phyloP scores from a whole-genome alignment of 805 yeast species.

The Lipomyces yamadae region DNA sequence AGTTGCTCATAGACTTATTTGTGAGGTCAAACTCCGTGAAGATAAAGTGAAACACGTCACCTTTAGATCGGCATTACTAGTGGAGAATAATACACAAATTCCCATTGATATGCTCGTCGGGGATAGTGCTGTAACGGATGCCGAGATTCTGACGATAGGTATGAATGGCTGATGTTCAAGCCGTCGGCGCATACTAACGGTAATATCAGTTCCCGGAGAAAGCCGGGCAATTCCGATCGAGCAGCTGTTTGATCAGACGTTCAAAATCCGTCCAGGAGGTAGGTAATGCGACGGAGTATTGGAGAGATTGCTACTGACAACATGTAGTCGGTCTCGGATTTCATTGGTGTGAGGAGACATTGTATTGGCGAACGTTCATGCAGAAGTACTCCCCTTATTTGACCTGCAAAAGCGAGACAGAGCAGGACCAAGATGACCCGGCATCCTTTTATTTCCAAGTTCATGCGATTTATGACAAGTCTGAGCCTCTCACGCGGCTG shows the following conservation, averaged over 20 bases:
- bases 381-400: conserved; percentile 56
- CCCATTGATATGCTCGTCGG: conserved; percentile 54
- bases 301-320: neutral
- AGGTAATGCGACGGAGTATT: neutral
- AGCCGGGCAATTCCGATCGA: conserved; percentile 75
- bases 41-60: conserved; percentile 79
- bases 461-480: conserved; percentile 63
- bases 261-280: conserved; percentile 63
- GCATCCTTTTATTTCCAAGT: conserved; percentile 71
- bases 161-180: neutral
- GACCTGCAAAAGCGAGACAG: conserved; percentile 58
- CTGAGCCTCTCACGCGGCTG: conserved; percentile 72
- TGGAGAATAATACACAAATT: conserved; percentile 71
- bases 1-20: conserved; percentile 73
- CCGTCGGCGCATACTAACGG: neutral
- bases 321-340: conserved; percentile 48
- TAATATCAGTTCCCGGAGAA: conserved; percentile 53
- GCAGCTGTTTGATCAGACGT: conserved; percentile 60
- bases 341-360: conserved; percentile 66
- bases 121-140: conserved; percentile 45
- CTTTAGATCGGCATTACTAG: conserved; percentile 74
- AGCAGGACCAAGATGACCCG: conserved; percentile 44
- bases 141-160: conserved; percentile 49
- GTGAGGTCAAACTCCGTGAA: conserved; percentile 69
- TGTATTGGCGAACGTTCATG: conserved; percentile 69